Evolutionary conservation across 768 basidiomycete species (phyloP).

Genomic region (Trametes coccinea): DNA sequence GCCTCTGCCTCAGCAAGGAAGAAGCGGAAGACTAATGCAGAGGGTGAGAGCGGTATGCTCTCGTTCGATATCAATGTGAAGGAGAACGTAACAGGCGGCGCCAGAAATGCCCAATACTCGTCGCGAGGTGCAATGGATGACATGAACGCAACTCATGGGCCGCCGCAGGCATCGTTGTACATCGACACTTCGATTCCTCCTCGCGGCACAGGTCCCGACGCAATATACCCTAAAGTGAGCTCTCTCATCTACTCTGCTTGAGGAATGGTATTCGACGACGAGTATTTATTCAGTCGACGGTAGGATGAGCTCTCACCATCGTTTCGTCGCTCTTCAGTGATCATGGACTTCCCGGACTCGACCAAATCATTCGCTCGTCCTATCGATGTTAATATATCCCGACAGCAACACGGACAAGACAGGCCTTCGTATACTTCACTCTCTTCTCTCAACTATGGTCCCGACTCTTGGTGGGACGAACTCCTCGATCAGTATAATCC

Average conservation of each 20-base stretch:
- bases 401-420: constrained; percentile 9
- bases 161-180: constrained; percentile 24
- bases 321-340: constrained; percentile 26
- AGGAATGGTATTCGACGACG: constrained; percentile 23
- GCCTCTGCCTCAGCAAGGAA: constrained; percentile 30
- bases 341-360: constrained; percentile 20
- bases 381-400: constrained; percentile 22
- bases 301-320: constrained; percentile 31
- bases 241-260: constrained; percentile 15
- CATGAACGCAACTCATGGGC: constrained; percentile 22
- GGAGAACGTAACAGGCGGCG: constrained; percentile 38
- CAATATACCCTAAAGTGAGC: constrained; percentile 35
- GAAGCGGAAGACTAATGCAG: constrained; percentile 33
- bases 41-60: constrained; percentile 27
- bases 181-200: constrained; percentile 29
- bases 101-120: constrained; percentile 22
- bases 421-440: constrained; percentile 26
- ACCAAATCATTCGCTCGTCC: constrained; percentile 32
- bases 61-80: constrained; percentile 36
- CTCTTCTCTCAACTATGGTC: constrained; percentile 31
- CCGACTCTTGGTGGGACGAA: constrained; percentile 49
- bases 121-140: constrained; percentile 24
- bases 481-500: constrained; percentile 44
- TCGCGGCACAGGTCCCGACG: constrained; percentile 25
- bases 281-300: constrained; percentile 35